Base-by-base conservation (phyloP, 2,329 filamentous ascomycete genomes). In the Myriangium duriaei region DNA sequence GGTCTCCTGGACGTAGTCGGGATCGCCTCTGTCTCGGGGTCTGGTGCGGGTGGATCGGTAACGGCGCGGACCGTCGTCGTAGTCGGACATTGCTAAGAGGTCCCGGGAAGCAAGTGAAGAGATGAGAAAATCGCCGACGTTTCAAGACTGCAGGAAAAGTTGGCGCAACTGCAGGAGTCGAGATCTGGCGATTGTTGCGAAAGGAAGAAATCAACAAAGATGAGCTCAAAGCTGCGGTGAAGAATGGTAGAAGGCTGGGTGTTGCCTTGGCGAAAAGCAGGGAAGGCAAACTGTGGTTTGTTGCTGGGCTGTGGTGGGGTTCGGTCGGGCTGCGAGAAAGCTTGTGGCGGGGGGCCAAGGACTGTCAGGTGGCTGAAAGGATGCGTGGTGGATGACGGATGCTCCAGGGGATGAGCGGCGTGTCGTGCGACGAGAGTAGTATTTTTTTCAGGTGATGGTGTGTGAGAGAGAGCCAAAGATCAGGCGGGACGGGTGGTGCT, bases 1-100 rank as follows among this genome's bases (percentile, higher is more conserved):
- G 48, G 58, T 64, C 54, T 64, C 66, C 50, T 59, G 60, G 45
- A 68, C 61, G 42, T 65, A 68, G 44, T 68, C 65, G 12, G 65
- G 65, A 51, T 68, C 64, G 54, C 65, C 64, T 41, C 62, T 59
- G 35, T 64, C 62, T 45, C 64, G 63, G 38, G 56, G 54, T 39
- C 60, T 58, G 33, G 55, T 57, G 44, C 57, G 56, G 32, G 51
- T 51, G 44, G 46, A 51, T 45, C 54, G 52, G 46, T 63, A 63
- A 42, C 64, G 63, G 38, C 61, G 61, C 36, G 62, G 61, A 48
- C 59, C 57, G 47, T 64, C 61, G 51, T 64, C 62, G 51, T 67
- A 63, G 58, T 54, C 53, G 42, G 64, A 67, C 65, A 69, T 69
- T 54, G 49, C 47, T 11, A 37, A 34, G 11, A 30, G 26, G 37